Conservation (phyloP, 371 early-diverging fungal species). For the Mortierella sp. region DNA sequence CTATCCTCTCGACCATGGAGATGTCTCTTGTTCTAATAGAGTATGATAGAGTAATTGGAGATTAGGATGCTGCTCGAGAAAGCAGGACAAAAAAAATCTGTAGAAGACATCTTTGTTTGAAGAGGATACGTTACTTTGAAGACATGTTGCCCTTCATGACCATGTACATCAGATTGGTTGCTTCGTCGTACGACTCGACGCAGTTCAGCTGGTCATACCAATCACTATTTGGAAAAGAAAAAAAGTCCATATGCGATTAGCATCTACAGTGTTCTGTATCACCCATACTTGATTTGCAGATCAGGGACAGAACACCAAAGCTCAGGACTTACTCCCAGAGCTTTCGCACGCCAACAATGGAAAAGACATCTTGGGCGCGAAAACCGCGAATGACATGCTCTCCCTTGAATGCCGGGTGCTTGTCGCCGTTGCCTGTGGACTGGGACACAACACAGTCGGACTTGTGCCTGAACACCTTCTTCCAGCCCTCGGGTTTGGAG, state of each 20-base stretch:
- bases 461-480: conserved; percentile 76
- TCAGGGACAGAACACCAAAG: not conserved
- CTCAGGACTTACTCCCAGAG: conserved; percentile 67
- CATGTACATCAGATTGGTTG: conserved; percentile 60
- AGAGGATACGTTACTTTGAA: conserved; percentile 47
- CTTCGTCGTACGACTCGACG: conserved; percentile 57
- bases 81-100: not conserved
- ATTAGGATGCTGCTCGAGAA: not conserved
- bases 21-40: conserved; percentile 68
- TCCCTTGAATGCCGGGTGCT: conserved; percentile 72
- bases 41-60: not conserved
- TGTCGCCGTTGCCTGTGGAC: conserved; percentile 62
- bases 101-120: not conserved
- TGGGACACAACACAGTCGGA: conserved; percentile 74
- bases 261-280: not conserved
- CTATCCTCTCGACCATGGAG: conserved; percentile 74
- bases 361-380: conserved; percentile 75
- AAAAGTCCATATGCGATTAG: not conserved
- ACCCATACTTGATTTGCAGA: not conserved
- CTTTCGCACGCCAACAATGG: conserved; percentile 77
- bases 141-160: conserved; percentile 57
- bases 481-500: conserved; percentile 64
- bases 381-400: conserved; percentile 74
- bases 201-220: conserved; percentile 59
- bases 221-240: conserved; percentile 26